A percentile compares a stretch with the other conserved stretches of the same genome.
Conservation (phyloP, 2,329 filamentous ascomycete species). For the Xylariaceae sp. region DNA sequence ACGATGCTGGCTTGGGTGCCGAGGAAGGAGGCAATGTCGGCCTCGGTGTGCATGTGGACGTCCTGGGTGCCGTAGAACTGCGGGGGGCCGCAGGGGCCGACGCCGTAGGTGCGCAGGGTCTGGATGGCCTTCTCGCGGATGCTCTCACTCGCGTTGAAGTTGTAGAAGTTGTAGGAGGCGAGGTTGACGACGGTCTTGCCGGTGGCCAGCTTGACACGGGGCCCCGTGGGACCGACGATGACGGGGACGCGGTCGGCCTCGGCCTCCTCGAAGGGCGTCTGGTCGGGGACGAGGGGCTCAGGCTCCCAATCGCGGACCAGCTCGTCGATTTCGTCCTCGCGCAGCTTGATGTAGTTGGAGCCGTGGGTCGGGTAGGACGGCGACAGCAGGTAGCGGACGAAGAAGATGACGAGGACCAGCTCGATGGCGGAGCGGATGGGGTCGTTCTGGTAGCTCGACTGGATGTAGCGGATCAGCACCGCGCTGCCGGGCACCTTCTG, state of each 20-base stretch:
- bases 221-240: slow-evolving; percentile 85
- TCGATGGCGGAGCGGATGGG: slow-evolving; percentile 92
- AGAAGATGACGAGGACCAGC: slow-evolving; percentile 90
- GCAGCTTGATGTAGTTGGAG: slow-evolving; percentile 83
- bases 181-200: slow-evolving; percentile 91
- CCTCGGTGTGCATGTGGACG: slow-evolving; percentile 95
- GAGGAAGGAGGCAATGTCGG: slow-evolving; percentile 86
- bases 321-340: slow-evolving; percentile 96
- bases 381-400: slow-evolving; percentile 86
- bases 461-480: slow-evolving; percentile 91
- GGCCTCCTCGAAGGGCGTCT: slow-evolving; percentile 71
- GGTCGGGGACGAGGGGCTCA: slow-evolving; percentile 78
- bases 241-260: slow-evolving; percentile 84
- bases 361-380: slow-evolving; percentile 91
- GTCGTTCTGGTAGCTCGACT: slow-evolving; percentile 96
- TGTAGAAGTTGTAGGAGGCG: slow-evolving; percentile 96
- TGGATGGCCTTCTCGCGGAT: slow-evolving; percentile 95
- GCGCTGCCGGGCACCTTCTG: slow-evolving; percentile 91
- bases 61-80: slow-evolving; percentile 99
- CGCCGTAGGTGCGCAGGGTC: slow-evolving; percentile 90
- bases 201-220: slow-evolving; percentile 83
- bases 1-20: slow-evolving; percentile 89
- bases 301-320: slow-evolving; percentile 95
- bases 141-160: slow-evolving; percentile 87
- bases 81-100: slow-evolving; percentile 92